Percentiles rank a stretch among this genome's conserved stretches.
phyloP scores from a whole-genome alignment of 257 asterid genomes.

The Primulina huaijiensis region DNA sequence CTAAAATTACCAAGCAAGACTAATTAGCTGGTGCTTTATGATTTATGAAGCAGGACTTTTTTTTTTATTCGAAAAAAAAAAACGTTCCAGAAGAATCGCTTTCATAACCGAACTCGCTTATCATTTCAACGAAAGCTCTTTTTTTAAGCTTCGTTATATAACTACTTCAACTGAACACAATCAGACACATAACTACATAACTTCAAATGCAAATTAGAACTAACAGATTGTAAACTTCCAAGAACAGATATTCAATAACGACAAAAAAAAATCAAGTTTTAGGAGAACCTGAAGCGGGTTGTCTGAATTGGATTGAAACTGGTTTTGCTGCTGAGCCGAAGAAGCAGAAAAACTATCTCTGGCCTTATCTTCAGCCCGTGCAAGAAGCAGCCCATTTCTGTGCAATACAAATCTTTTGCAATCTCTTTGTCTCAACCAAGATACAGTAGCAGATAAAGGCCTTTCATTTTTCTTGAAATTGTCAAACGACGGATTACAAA shows the following conservation, averaged over 20 bases:
- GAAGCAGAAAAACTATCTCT: slow-evolving; percentile 42
- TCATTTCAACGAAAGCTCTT: neutral
- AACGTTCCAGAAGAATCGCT: no score
- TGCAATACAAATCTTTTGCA: slow-evolving; percentile 33
- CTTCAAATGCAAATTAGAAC: slow-evolving; percentile 1
- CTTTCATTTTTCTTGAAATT: slow-evolving; percentile 31
- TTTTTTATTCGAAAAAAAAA: no score
- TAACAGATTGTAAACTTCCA: neutral
- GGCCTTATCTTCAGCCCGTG: slow-evolving; percentile 72
- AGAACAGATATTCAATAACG: neutral
- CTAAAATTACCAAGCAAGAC: neutral
- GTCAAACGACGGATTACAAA: slow-evolving; percentile 25
- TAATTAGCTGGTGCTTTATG: neutral
- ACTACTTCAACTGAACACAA: neutral
- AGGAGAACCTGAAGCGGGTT: slow-evolving; percentile 44
- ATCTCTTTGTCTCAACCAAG: slow-evolving; percentile 34
- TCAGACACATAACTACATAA: slow-evolving; percentile 3
- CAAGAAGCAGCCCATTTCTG: slow-evolving; percentile 54
- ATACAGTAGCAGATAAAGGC: slow-evolving; percentile 24
- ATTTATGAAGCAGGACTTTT: neutral
- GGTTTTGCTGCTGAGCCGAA: slow-evolving; percentile 30
- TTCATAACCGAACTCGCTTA: neutral
- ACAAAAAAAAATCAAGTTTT: slow-evolving; percentile 7
- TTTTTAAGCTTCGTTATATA: neutral
- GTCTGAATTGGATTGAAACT: slow-evolving; percentile 32